phyloP scores from a whole-genome alignment of 768 basidiomycete genomes.

The Rhizopogon vinicolor region DNA sequence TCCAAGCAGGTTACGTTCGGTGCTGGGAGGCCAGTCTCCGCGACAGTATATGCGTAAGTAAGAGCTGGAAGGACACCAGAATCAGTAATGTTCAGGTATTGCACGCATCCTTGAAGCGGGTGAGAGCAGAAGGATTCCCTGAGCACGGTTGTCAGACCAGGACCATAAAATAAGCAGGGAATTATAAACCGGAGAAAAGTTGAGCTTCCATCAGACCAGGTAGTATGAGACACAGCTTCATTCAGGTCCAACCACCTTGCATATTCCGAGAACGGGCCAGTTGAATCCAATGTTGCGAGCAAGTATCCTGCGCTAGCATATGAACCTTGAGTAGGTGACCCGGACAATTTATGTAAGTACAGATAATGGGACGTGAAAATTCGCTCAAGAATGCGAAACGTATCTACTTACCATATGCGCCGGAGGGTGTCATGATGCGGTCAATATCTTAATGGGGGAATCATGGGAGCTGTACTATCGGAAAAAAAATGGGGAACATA shows the following conservation, averaged over 20 bases:
- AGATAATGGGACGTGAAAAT: background rate
- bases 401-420: conserved; percentile 50
- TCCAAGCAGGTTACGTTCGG: conserved; percentile 61
- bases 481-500: conserved; percentile 17
- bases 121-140: conserved; percentile 66
- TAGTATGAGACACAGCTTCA: conserved; percentile 48
- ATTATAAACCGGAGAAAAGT: conserved; percentile 44
- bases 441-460: conserved; percentile 40
- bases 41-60: conserved; percentile 43
- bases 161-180: background rate
- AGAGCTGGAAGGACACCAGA: conserved; percentile 32
- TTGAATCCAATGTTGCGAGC: conserved; percentile 42
- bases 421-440: conserved; percentile 47
- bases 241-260: conserved; percentile 70
- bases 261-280: conserved; percentile 37
- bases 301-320: conserved; percentile 64
- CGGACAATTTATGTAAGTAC: conserved; percentile 2
- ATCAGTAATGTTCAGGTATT: conserved; percentile 42
- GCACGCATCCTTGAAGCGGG: conserved; percentile 55
- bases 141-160: conserved; percentile 1
- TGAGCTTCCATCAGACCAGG: conserved; percentile 51
- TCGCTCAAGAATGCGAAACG: background rate
- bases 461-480: background rate
- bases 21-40: conserved; percentile 42
- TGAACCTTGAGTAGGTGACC: conserved; percentile 46